Conservation (phyloP, 768 basidiomycete species). For the Hebeloma cylindrosporum region DNA sequence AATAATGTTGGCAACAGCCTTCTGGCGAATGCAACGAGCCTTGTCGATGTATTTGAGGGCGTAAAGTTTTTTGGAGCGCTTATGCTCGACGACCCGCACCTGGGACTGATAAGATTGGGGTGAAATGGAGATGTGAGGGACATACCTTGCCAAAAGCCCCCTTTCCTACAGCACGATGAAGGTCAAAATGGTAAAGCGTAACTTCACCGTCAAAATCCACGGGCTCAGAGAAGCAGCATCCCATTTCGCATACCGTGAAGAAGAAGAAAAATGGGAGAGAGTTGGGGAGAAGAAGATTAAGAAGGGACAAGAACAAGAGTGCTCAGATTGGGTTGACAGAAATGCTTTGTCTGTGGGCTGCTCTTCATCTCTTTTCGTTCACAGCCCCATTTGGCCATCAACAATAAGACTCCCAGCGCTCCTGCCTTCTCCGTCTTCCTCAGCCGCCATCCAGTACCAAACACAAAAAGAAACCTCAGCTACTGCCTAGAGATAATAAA, state of each 20-base stretch:
- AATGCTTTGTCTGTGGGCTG: conserved; percentile 22
- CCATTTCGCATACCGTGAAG: conserved; percentile 50
- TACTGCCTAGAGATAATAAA: conserved; percentile 12
- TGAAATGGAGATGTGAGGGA: conserved; percentile 11
- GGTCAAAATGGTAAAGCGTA: conserved; percentile 94
- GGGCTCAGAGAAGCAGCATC: conserved; percentile 69
- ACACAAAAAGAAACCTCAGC: conserved; percentile 23
- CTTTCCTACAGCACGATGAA: conserved; percentile 93
- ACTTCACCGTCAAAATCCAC: conserved; percentile 85
- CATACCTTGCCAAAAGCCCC: conserved; percentile 97
- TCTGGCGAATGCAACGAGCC: conserved; percentile 85
- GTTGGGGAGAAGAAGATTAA: conserved; percentile 33
- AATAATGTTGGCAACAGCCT: conserved; percentile 89
- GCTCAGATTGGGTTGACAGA: conserved; percentile 28
- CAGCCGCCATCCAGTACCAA: not conserved
- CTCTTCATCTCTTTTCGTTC: conserved; percentile 25
- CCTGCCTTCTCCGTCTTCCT: not conserved
- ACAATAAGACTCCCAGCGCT: conserved; percentile 6
- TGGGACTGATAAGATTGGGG: conserved; percentile 29
- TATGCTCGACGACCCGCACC: conserved; percentile 98
- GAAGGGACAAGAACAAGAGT: conserved; percentile 38
- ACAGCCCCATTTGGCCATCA: conserved; percentile 2
- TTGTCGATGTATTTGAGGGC: conserved; percentile 99
- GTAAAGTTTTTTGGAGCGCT: conserved; percentile 86
- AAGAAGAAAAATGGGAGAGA: conserved; percentile 30